A percentile compares a stretch with the other conserved stretches of the same genome.
These are phyloP conservation scores for Sphaerulina musiva DNA, from an alignment of 2,329 filamentous ascomycete species.

Conservation along the genomic window DNA sequence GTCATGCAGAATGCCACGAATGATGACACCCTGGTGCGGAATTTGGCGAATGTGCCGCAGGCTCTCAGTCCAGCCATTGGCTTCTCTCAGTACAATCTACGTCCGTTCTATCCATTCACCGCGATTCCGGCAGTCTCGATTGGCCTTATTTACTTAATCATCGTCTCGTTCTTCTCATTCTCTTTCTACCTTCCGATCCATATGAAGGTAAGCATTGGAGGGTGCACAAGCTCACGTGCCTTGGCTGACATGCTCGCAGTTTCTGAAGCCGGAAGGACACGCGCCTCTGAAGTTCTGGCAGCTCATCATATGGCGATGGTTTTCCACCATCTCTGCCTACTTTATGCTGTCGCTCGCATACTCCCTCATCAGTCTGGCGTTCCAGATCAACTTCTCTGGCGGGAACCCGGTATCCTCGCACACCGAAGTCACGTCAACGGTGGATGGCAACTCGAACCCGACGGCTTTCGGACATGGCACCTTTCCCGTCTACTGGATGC, in stretches of 20 bases:
- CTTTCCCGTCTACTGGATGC: slow-evolving; percentile 50
- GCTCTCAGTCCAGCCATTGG: slow-evolving; percentile 52
- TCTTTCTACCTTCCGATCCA: slow-evolving; percentile 60
- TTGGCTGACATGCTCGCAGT: slow-evolving; percentile 31
- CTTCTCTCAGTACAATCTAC: slow-evolving; percentile 51
- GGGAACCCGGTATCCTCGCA: slow-evolving; percentile 41
- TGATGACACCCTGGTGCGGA: slow-evolving; percentile 35
- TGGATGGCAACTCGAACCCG: slow-evolving; percentile 36
- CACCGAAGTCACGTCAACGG: slow-evolving; percentile 36
- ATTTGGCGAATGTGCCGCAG: slow-evolving; percentile 46
- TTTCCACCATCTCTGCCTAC: slow-evolving; percentile 52
- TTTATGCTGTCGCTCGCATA: slow-evolving; percentile 58
- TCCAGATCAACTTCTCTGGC: slow-evolving; percentile 53
- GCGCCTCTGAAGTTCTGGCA: slow-evolving; percentile 54
- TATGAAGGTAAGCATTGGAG: slow-evolving; percentile 32
- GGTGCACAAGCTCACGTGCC: not conserved
- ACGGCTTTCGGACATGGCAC: slow-evolving; percentile 52
- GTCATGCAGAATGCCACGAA: slow-evolving; percentile 39
- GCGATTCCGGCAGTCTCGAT: slow-evolving; percentile 55
- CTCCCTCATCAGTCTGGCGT: slow-evolving; percentile 57
- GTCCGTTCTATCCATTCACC: slow-evolving; percentile 52
- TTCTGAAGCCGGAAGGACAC: slow-evolving; percentile 50
- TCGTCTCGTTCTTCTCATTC: slow-evolving; percentile 61
- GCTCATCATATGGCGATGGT: slow-evolving; percentile 53
- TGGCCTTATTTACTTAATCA: slow-evolving; percentile 61